A percentile compares a stretch with the other conserved stretches of the same genome.
These are phyloP conservation scores for Hyphochytrium catenoides DNA, from an alignment of 352 stramenopile genomes.

Conservation along the genomic window DNA sequence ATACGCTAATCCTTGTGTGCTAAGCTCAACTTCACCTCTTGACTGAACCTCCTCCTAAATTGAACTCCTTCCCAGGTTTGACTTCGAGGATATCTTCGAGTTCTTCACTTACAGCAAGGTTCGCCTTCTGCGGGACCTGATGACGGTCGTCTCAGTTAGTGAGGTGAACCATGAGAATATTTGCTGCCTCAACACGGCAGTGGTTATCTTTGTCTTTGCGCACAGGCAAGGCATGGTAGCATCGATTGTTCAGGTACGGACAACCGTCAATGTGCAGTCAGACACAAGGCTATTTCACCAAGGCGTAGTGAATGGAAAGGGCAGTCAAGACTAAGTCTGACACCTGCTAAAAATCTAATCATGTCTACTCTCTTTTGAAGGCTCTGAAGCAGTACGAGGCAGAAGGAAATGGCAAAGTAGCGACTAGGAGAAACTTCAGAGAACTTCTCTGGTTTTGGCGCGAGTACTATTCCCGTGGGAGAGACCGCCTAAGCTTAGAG, in stretches of 20 bases:
- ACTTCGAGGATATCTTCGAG: conserved; percentile 40
- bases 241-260: conserved; percentile 20
- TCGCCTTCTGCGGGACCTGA: conserved; percentile 72
- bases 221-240: conserved; percentile 56
- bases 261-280: too few species aligned
- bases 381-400: conserved; percentile 10
- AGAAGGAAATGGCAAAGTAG: conserved; percentile 1
- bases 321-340: too few species aligned
- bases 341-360: too few species aligned
- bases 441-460: conserved; percentile 83
- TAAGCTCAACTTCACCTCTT: too few species aligned
- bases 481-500: conserved; percentile 76
- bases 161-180: conserved; percentile 95
- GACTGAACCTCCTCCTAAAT: too few species aligned
- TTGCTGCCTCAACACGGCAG: conserved; percentile 87
- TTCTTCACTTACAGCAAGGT: conserved; percentile 69
- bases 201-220: conserved; percentile 83
- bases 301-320: too few species aligned
- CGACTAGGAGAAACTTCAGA: conserved; percentile 61
- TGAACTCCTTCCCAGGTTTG: too few species aligned
- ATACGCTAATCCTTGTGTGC: too few species aligned
- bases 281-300: too few species aligned
- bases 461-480: conserved; percentile 74
- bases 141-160: conserved; percentile 76
- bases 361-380: conserved; percentile 1